phyloP scores from a whole-genome alignment of 768 basidiomycete genomes.

The Auriscalpium vulgare region DNA sequence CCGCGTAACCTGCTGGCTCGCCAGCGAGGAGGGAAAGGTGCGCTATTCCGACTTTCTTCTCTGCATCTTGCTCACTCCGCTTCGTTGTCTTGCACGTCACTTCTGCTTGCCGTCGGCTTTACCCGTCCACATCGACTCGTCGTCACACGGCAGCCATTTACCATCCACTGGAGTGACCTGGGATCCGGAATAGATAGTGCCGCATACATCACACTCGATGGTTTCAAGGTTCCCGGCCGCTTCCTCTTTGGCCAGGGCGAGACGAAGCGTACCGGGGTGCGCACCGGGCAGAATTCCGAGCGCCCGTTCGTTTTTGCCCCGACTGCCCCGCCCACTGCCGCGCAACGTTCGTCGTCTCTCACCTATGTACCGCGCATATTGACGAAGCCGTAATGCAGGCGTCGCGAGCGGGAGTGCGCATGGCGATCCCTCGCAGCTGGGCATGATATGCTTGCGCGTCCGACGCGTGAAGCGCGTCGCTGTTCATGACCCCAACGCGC shows the following conservation, averaged over 20 bases:
- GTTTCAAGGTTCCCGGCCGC: conserved; percentile 50
- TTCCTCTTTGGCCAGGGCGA: conserved; percentile 52
- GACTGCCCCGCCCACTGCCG: too few species aligned
- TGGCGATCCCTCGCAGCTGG: conserved; percentile 1
- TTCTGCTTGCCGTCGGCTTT: neutral
- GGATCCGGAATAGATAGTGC: conserved; percentile 47
- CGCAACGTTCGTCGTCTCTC: too few species aligned
- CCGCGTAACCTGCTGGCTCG: conserved; percentile 61
- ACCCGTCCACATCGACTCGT: conserved; percentile 39
- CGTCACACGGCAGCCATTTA: conserved; percentile 61
- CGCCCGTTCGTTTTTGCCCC: conserved; percentile 52
- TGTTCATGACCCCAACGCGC: neutral
- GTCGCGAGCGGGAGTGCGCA: neutral
- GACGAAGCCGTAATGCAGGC: neutral
- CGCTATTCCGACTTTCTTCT: neutral
- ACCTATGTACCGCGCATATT: neutral
- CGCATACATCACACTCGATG: conserved; percentile 57
- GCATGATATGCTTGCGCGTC: conserved; percentile 2
- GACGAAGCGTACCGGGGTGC: conserved; percentile 44
- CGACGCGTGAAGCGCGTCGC: neutral
- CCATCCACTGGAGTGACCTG: conserved; percentile 57
- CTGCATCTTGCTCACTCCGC: neutral
- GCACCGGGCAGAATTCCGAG: conserved; percentile 42
- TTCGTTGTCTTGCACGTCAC: neutral
- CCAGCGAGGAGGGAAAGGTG: conserved; percentile 53